Evolutionary conservation across 2,329 filamentous ascomycete species (phyloP).

Genomic region (Dactylellina drechsleri): DNA sequence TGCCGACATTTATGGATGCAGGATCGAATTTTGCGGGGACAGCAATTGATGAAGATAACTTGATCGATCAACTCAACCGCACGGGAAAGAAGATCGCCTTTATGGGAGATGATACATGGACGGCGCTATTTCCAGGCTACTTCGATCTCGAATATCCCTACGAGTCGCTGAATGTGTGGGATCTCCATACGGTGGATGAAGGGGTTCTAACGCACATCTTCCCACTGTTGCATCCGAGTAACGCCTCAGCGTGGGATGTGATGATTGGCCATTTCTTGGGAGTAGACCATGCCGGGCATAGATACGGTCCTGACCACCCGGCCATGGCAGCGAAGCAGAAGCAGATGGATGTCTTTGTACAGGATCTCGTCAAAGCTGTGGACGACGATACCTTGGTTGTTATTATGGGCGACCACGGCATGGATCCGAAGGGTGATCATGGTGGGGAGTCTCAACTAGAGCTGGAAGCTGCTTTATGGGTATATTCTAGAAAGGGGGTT

Average conservation of each 20-base stretch:
- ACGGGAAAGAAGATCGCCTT: conserved; percentile 84
- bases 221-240: conserved; percentile 76
- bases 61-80: conserved; percentile 72
- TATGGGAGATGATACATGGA: conserved; percentile 98
- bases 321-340: conserved; percentile 90
- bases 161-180: conserved; percentile 98
- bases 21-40: conserved; percentile 96
- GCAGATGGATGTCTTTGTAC: conserved; percentile 87
- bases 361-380: conserved; percentile 74
- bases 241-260: conserved; percentile 84
- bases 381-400: conserved; percentile 89
- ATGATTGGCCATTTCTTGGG: conserved; percentile 92
- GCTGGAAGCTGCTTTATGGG: conserved; percentile 93
- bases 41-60: conserved; percentile 91
- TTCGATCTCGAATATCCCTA: conserved; percentile 91
- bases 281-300: conserved; percentile 95
- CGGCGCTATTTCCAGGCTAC: conserved; percentile 88
- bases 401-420: conserved; percentile 99
- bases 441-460: conserved; percentile 98
- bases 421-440: conserved; percentile 97
- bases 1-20: conserved; percentile 92
- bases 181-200: conserved; percentile 95
- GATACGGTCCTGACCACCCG: conserved; percentile 90
- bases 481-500: conserved; percentile 88
- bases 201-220: conserved; percentile 91